phyloP scores from a whole-genome alignment of 2,329 filamentous ascomycete species.

The Colletotrichum neosansevieriae region DNA sequence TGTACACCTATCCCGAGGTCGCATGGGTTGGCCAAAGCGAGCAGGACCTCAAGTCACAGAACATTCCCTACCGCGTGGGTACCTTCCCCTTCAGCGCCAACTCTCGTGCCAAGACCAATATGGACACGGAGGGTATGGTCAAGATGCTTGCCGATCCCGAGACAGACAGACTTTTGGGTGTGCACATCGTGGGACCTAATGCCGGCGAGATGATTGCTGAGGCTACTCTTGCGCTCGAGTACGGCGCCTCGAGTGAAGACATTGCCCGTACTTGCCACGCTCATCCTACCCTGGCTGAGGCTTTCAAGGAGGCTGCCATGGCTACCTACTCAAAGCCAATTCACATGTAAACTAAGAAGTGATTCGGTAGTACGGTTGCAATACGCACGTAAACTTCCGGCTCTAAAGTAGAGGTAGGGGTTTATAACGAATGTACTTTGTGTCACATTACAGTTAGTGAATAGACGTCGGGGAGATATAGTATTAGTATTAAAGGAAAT shows the following conservation, averaged over 20 bases:
- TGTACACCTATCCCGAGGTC: conserved; percentile 99
- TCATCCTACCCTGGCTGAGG: conserved; percentile 94
- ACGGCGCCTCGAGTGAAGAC: conserved; percentile 95
- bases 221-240: conserved; percentile 93
- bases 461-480: not conserved
- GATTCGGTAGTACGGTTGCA: not conserved
- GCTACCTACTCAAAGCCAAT: conserved; percentile 95
- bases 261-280: conserved; percentile 96
- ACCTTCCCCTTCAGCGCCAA: conserved; percentile 98
- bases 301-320: conserved; percentile 99
- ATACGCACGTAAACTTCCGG: not conserved
- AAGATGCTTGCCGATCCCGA: conserved; percentile 98
- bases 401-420: not conserved
- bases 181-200: conserved; percentile 96
- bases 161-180: conserved; percentile 93
- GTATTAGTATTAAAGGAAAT: not conserved
- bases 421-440: not conserved
- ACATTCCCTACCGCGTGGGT: conserved; percentile 92
- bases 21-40: conserved; percentile 99
- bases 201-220: conserved; percentile 99
- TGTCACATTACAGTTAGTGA: not conserved
- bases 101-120: conserved; percentile 98
- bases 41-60: conserved; percentile 90
- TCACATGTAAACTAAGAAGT: conserved; percentile 76
- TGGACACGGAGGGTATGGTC: conserved; percentile 94